phyloP scores from a whole-genome alignment of 768 basidiomycete species.

The Porphyrellus cyaneotinctus region DNA sequence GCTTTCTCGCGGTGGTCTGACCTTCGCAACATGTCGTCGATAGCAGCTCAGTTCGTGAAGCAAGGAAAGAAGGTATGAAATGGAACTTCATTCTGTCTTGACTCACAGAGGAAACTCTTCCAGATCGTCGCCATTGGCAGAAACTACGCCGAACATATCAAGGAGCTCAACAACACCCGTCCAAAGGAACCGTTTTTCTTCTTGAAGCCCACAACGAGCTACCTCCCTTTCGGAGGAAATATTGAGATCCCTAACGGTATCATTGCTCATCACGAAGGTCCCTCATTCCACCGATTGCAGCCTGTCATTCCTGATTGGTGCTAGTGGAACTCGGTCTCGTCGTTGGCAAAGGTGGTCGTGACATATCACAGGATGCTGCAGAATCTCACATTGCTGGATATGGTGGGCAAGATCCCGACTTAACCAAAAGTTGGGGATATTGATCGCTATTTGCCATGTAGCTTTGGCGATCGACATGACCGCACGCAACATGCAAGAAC shows the following conservation, averaged over 20 bases:
- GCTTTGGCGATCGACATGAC: conserved; percentile 97
- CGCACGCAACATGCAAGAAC: conserved; percentile 90
- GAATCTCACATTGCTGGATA: conserved; percentile 86
- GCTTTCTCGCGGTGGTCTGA: no score
- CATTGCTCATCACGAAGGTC: conserved; percentile 89
- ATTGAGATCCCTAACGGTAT: conserved; percentile 86
- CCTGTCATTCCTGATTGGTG: neutral
- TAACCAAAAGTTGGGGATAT: neutral
- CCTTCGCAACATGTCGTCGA: conserved; percentile 25
- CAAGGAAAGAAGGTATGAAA: conserved; percentile 44
- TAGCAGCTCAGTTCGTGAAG: conserved; percentile 39
- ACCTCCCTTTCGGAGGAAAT: conserved; percentile 68
- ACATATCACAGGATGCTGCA: conserved; percentile 72
- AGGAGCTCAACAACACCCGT: conserved; percentile 79
- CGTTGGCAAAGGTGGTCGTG: conserved; percentile 82
- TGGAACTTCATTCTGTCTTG: neutral
- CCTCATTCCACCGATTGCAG: neutral
- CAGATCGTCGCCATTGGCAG: conserved; percentile 95
- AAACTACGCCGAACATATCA: conserved; percentile 89
- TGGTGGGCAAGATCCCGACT: conserved; percentile 43
- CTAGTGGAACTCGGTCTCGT: conserved; percentile 95
- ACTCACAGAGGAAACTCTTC: neutral
- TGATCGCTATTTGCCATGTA: conserved; percentile 29
- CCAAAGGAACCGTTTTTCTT: conserved; percentile 99
- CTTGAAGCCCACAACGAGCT: conserved; percentile 93